Percentiles rank a stretch among this genome's conserved stretches.
phyloP scores from a whole-genome alignment of 1,139 yeast genomes.

The Hansenula sp. region DNA sequence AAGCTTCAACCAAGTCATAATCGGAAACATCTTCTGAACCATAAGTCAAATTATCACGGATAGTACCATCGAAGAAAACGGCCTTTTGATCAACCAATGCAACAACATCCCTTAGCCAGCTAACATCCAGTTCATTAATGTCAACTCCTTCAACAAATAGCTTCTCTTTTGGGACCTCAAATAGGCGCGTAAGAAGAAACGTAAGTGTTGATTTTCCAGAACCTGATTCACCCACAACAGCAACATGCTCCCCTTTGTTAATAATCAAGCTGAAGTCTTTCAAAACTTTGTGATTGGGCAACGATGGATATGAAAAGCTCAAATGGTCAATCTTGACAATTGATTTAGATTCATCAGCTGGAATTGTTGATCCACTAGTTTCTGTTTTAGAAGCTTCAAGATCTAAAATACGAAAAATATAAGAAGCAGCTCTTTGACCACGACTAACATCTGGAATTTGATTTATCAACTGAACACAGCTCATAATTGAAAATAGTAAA shows the following conservation, averaged over 20 bases:
- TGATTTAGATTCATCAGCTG: constrained; percentile 11
- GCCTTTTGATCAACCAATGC: constrained; percentile 70
- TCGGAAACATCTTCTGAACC: constrained; percentile 40
- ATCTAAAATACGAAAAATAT: constrained; percentile 43
- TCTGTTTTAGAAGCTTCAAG: constrained; percentile 28
- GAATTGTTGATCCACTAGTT: constrained; percentile 22
- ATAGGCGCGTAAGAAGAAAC: constrained; percentile 50
- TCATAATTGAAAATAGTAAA: constrained; percentile 67
- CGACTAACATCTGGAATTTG: constrained; percentile 75
- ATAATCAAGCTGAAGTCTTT: constrained; percentile 39
- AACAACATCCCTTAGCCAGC: constrained; percentile 48
- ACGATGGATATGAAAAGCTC: constrained; percentile 43
- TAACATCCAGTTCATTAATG: constrained; percentile 40
- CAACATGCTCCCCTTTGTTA: constrained; percentile 46
- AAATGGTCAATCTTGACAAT: constrained; percentile 41
- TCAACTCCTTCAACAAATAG: constrained; percentile 39
- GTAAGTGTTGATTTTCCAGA: constrained; percentile 75
- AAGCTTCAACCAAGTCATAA: constrained; percentile 35
- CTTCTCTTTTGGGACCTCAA: constrained; percentile 32
- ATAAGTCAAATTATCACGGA: constrained; percentile 62
- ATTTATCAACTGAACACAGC: constrained; percentile 54
- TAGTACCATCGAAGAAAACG: constrained; percentile 60
- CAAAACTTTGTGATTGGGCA: constrained; percentile 29
- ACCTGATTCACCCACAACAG: constrained; percentile 74
- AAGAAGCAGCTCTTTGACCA: constrained; percentile 70